Evolutionary conservation across 2,329 filamentous ascomycete genomes (phyloP), one percentile per base, ranked within the genome.

Genomic region (Neofusicoccum cordaticola): DNA sequence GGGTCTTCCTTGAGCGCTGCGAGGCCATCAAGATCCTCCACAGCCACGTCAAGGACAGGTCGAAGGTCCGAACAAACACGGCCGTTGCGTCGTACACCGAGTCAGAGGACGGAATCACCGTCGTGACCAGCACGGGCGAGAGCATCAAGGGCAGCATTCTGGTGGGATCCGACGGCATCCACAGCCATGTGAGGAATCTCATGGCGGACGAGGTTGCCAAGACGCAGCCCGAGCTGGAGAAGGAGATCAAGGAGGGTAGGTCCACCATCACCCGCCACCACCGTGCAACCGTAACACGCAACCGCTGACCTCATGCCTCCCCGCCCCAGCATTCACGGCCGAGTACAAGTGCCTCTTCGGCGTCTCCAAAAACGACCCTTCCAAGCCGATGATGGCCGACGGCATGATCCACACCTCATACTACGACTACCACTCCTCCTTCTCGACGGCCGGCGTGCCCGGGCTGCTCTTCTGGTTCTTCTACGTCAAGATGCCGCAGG

Each of bases 11-110:
- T 4, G 27, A 47, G 56, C 41, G 56, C n/a, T 60, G 56, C 31
- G 56, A 60, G 5, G 56, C 56, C 27, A 60, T 60, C 31, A 35
- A 47, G 27, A 47, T 60, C 41, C 56, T 60, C 6, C 70, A 70
- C 64, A 68, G 68, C 2, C 62, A 67, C 4, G 35, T 73, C 4
- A 66, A 68, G 45, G 66, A 72, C 37, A 67, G 71, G 52, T 69
- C 67, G 2, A 67, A 60, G 11, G 57, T 73, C 15, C 67, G 64
- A 6, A 66, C 67, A 9, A 64, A 60, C 2, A 60, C 56, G 2
- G 56, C 27, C 4, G 22, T 60, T 5, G 56, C 11, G 15, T 47
- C 42, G n/a, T 60, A 60, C 41, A 37, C 27, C 2, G 41, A 52
- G 61, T 19, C 27, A 37, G 47, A 62, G n/a, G 22, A 41, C 11